These are phyloP conservation scores for Zygoascus bituminiphila DNA, from an alignment of 805 yeast genomes.

Conservation along the genomic window DNA sequence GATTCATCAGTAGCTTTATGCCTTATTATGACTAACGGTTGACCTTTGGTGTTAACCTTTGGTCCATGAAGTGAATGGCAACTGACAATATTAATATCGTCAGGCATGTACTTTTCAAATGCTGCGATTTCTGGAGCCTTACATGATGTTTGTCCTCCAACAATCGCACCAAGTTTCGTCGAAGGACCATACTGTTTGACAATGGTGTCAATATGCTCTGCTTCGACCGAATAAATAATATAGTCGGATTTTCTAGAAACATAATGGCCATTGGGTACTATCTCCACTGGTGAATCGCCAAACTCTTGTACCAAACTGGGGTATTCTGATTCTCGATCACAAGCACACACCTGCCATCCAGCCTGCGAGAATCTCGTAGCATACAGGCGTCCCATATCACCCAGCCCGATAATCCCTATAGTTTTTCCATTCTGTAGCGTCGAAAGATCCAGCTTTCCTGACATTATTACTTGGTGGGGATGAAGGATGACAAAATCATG, in stretches of 20 bases:
- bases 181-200: conserved; percentile 73
- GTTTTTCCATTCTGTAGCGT: conserved; percentile 32
- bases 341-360: conserved; percentile 86
- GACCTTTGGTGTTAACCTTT: conserved; percentile 77
- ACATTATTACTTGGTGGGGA: neutral
- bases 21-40: conserved; percentile 79
- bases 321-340: conserved; percentile 67
- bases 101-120: conserved; percentile 66
- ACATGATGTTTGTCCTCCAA: conserved; percentile 98
- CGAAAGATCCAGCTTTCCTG: too few relatives aligned
- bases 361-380: conserved; percentile 69
- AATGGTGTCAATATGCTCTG: conserved; percentile 68
- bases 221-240: conserved; percentile 87
- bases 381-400: conserved; percentile 92
- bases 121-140: conserved; percentile 85
- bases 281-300: conserved; percentile 36
- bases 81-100: conserved; percentile 73
- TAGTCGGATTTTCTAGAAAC: conserved; percentile 79
- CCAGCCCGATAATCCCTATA: conserved; percentile 90
- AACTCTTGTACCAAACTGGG: conserved; percentile 35
- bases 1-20: conserved; percentile 56
- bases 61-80: conserved; percentile 96
- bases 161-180: conserved; percentile 78
- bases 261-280: conserved; percentile 70
- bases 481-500: neutral